Evolutionary conservation across 164 flowering plant species (phyloP).

Genomic region (Macadamia integrifolia): DNA sequence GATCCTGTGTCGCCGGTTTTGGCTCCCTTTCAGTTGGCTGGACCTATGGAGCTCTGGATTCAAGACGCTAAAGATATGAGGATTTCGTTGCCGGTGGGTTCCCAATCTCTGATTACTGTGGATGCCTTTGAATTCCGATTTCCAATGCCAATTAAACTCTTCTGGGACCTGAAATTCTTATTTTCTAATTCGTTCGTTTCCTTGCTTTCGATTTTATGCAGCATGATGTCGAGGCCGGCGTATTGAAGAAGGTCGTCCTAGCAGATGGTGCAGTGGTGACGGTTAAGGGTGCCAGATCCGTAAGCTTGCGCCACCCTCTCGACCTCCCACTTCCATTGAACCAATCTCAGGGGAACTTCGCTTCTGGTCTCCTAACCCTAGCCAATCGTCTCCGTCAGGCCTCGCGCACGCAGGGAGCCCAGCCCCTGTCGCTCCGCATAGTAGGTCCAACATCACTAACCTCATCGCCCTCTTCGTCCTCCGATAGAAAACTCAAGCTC

Average conservation of each 20-base stretch:
- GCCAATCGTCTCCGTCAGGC: slow-evolving; percentile 71
- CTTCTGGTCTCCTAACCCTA: slow-evolving; percentile 62
- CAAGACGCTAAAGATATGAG: slow-evolving; percentile 88
- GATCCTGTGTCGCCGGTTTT: slow-evolving; percentile 49
- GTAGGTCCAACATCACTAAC: slow-evolving; percentile 60
- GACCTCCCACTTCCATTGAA: slow-evolving; percentile 83
- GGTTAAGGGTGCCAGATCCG: slow-evolving; percentile 89
- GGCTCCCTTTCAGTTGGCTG: slow-evolving; percentile 91
- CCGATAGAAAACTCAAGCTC: slow-evolving; percentile 61
- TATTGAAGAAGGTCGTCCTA: slow-evolving; percentile 71
- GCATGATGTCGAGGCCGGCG: slow-evolving; percentile 99
- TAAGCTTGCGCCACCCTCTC: slow-evolving; percentile 84
- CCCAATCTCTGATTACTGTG: slow-evolving; percentile 1
- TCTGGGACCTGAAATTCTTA: too few relatives aligned
- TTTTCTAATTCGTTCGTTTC: neutral
- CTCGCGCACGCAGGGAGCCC: slow-evolving; percentile 25
- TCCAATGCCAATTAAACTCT: neutral
- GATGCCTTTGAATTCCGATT: neutral
- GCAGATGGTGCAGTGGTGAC: slow-evolving; percentile 96
- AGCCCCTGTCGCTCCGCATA: slow-evolving; percentile 17
- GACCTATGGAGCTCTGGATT: slow-evolving; percentile 98
- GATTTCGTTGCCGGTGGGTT: slow-evolving; percentile 70
- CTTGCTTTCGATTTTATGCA: slow-evolving; percentile 26
- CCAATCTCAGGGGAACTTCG: slow-evolving; percentile 43
- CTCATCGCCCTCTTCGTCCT: slow-evolving; percentile 48